Evolutionary conservation across 176 grass and related monocot genomes (phyloP), one percentile per base, ranked within the genome.

Genomic region (Musa itinerans): DNA sequence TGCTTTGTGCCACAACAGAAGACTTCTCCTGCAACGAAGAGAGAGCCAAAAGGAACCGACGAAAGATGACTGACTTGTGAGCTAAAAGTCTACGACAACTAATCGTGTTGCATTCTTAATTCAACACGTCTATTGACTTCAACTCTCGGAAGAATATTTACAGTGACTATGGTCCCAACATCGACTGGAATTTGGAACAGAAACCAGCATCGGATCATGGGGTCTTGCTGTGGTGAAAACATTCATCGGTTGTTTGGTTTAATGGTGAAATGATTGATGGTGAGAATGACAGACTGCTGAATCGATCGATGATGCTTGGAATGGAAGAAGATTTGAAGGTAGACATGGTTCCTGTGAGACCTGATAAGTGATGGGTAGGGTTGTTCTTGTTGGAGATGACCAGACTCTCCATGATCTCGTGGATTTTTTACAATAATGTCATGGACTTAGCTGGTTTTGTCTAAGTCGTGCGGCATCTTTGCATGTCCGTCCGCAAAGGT

Each of bases 221-320:
- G 54, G 53, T 57, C 65, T 65, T 2, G n/a, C 12, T 43, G 27
- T 7, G 53, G 27, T n/a, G 70, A 71, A 70, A 71, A 61, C 51
- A 79, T 79, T 67, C 23, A 27, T 69, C 77, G 71, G 71, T 79
- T 79, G 77, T 70, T 79, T 79, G 77, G 9, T 10, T 20, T 21
- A 12, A 10, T 21, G 7, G 68, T 77, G 63, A 52, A 53, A 66
- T 10, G 57, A 27, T 65, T 16, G 20, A 64, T 23, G 75, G 5
- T 50, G 25, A 70, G 68, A 50, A 51, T 21, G 68, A 70, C 16
- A 70, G 43, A 21, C 68, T 70, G 68, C 29, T 27, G 26, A 27
- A 27, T 27, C 26, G 0, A 27, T 27, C 26, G 26, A 27, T 27
- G 34, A 34, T 34, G 34, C 34, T 34, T 34, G 6, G 29, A 34